Conservation (phyloP, 2,329 filamentous ascomycete genomes). For the Triangularia verruculosa region DNA sequence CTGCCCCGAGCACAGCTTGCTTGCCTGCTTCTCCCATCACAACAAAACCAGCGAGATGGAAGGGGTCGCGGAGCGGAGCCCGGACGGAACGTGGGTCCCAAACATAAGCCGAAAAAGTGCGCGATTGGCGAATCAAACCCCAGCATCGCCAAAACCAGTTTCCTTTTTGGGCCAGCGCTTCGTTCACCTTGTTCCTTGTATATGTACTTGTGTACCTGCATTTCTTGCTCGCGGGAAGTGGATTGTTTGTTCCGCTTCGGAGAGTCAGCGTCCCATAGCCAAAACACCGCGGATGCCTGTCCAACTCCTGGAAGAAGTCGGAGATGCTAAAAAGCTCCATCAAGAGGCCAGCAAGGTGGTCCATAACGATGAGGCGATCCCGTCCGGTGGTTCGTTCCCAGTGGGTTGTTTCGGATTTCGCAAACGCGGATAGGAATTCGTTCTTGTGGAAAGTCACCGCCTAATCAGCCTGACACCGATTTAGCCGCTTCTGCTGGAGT, state of each 20-base stretch:
- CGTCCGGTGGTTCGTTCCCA: neutral
- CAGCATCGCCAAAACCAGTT: constrained; percentile 2
- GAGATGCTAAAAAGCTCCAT: neutral
- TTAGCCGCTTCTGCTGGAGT: constrained; percentile 7
- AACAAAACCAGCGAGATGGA: neutral
- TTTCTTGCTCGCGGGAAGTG: constrained; percentile 7
- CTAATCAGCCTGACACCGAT: constrained; percentile 2
- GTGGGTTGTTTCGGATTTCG: constrained; percentile 4
- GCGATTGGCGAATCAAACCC: constrained; percentile 8
- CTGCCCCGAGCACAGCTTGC: neutral
- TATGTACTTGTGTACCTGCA: constrained; percentile 5
- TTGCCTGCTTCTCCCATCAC: neutral
- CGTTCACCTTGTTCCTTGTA: neutral
- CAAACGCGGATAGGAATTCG: constrained; percentile 4
- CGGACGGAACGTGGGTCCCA: constrained; percentile 5
- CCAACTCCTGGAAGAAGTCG: neutral
- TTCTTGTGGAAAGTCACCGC: too few relatives aligned
- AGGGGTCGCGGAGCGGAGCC: constrained; percentile 2
- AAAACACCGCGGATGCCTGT: neutral
- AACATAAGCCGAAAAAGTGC: constrained; percentile 1
- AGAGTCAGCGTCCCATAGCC: neutral
- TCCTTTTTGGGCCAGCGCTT: constrained; percentile 6
- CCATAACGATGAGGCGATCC: neutral
- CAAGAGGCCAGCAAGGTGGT: neutral
- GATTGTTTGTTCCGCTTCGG: neutral